A percentile compares a stretch with the other conserved stretches of the same genome.
Evolutionary conservation across 805 yeast genomes (phyloP).

Genomic region (Maudiozyma barnettii): DNA sequence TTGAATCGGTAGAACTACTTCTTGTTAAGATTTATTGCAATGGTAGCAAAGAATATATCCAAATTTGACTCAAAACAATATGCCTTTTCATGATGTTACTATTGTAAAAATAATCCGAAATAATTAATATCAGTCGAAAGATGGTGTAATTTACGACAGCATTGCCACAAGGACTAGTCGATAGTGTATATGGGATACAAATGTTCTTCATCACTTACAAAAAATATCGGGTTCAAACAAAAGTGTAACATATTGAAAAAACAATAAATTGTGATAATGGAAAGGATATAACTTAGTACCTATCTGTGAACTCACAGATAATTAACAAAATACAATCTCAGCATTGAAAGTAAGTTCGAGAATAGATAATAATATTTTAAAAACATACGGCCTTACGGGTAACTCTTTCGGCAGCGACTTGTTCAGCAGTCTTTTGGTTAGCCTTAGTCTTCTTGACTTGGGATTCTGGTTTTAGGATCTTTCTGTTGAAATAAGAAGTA

Average conservation of each 20-base stretch:
- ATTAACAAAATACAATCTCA: background rate
- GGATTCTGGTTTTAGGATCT: constrained; percentile 65
- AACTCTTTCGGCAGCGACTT: constrained; percentile 70
- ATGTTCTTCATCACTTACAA: constrained; percentile 41
- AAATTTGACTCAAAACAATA: background rate
- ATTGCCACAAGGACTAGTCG: constrained; percentile 58
- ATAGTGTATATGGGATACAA: constrained; percentile 34
- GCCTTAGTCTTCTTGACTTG: constrained; percentile 75
- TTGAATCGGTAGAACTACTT: no score
- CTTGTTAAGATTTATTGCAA: no score
- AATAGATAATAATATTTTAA: background rate
- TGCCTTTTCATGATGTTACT: background rate
- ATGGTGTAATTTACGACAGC: constrained; percentile 67
- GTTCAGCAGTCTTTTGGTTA: constrained; percentile 65
- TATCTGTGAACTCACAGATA: constrained; percentile 4
- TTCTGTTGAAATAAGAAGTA: constrained; percentile 19
- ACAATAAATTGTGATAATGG: background rate
- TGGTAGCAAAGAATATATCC: no score
- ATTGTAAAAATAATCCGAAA: no score
- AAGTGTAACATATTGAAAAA: background rate
- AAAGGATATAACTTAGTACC: no score
- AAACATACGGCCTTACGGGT: constrained; percentile 73
- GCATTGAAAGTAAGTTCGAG: no score
- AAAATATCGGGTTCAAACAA: background rate
- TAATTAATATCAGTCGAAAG: constrained; percentile 52